Conservation (phyloP, 2,329 filamentous ascomycete genomes). For the Onygenales sp. region DNA sequence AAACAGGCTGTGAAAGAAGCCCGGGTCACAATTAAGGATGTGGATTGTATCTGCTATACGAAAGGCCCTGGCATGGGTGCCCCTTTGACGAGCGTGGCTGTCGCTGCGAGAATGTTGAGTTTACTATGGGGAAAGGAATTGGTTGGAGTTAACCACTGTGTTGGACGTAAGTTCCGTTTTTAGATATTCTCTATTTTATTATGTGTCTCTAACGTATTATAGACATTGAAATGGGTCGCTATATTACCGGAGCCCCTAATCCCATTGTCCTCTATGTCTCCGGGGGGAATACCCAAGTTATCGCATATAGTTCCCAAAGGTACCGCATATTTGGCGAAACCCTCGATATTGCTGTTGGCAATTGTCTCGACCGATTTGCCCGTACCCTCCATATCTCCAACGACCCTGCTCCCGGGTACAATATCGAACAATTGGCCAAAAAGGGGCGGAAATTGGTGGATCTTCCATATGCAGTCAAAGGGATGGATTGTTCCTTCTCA, state of each 20-base stretch:
- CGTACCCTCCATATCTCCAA: constrained; percentile 86
- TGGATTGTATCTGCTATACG: constrained; percentile 93
- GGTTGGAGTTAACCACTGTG: constrained; percentile 94
- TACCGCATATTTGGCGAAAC: constrained; percentile 98
- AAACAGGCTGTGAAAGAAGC: constrained; percentile 69
- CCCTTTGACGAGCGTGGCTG: constrained; percentile 74
- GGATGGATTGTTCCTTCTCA: constrained; percentile 96
- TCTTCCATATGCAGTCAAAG: constrained; percentile 91
- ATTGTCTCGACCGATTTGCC: constrained; percentile 93
- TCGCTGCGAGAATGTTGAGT: constrained; percentile 71
- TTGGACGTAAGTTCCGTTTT: constrained; percentile 55
- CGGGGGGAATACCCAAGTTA: constrained; percentile 95
- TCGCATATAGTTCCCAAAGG: constrained; percentile 85
- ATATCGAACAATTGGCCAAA: constrained; percentile 90
- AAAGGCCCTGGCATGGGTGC: constrained; percentile 95
- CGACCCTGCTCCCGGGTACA: constrained; percentile 93
- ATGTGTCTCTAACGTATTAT: background rate
- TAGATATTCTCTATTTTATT: background rate
- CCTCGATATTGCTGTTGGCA: constrained; percentile 93
- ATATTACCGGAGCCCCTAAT: constrained; percentile 82
- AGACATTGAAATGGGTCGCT: constrained; percentile 94
- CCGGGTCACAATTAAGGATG: constrained; percentile 49
- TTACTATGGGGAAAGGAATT: constrained; percentile 82
- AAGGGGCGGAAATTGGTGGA: constrained; percentile 65
- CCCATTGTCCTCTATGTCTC: constrained; percentile 93